Evolutionary conservation across 805 yeast genomes (phyloP), one percentile per base, ranked within the genome.

Genomic region (Saccharomycopsis selenospora): DNA sequence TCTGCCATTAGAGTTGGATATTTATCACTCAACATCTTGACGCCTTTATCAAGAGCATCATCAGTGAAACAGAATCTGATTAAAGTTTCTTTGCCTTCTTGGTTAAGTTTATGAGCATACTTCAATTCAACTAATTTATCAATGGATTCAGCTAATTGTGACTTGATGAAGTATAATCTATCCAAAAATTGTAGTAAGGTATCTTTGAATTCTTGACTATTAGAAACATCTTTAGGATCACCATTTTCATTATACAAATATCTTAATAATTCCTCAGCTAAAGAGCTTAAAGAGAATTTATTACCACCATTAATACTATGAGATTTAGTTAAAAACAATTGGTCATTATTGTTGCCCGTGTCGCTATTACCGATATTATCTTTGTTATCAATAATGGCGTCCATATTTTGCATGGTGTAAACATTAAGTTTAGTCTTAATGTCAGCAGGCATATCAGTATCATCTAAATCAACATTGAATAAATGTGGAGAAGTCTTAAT

Each of bases 401-500:
- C 90, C 79, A 88, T 80, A 62, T 90, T 90, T 58, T 82, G 76
- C 79, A 90, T 80, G 8, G 91, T 80, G 60, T 83, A 83, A 22
- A 85, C 68, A 0, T 95, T 87, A 43, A 89, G 73, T 50, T 76
- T 75, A 50, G 85, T 83, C 57, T 74, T 79, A 55, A 80, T 69
- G 40, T 74, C 68, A 23, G 71, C 71, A 1, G 89, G 79, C 56
- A 85, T 69, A 6, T 69, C 65, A 3, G 69, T 77, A 47, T 69
- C 69, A 55, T 85, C 89, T 36, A 85, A 70, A 54, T 84, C 93
- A 20, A 88, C 61, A 0, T 83, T 77, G 46, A 80, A 77, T 26
- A 90, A 65, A 2, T 83, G 71, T 10, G 70, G 68, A 14, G 89
- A 78, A 49, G 75, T 71, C 57, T 77, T 77, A 40, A 86, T 72